Evolutionary conservation across 306 rosid genomes (phyloP).

Genomic region (Albizia julibrissin): DNA sequence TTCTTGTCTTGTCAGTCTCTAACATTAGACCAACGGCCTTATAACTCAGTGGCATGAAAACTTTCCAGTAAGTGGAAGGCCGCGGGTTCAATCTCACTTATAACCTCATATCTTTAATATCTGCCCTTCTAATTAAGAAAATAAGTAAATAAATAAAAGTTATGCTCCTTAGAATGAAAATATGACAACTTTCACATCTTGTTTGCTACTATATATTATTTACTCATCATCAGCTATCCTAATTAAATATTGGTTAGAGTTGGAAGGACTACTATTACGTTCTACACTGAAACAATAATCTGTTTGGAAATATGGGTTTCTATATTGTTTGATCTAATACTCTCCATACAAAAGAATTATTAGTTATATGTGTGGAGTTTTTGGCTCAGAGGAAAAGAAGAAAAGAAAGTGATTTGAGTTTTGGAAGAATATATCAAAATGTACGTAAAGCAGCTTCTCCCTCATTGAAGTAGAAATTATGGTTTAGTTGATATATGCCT

Average conservation of each 20-base stretch:
- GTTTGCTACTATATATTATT: background rate
- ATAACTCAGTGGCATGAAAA: too few species aligned
- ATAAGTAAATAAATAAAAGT: background rate
- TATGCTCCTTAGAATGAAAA: too few species aligned
- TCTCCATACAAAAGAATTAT: background rate
- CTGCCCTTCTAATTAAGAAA: too few species aligned
- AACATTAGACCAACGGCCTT: too few species aligned
- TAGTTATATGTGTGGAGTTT: background rate
- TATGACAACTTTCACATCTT: too few species aligned
- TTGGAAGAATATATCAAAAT: conserved; percentile 14
- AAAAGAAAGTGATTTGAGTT: too few species aligned
- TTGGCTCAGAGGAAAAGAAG: background rate
- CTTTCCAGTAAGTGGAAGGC: too few species aligned
- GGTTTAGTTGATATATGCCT: conserved; percentile 12
- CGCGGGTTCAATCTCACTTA: too few species aligned
- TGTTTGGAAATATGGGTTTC: too few species aligned
- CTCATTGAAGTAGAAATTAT: conserved; percentile 11
- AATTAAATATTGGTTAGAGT: background rate
- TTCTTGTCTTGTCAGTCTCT: background rate
- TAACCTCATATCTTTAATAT: too few species aligned
- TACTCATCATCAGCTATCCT: background rate
- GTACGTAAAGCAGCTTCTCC: conserved; percentile 23
- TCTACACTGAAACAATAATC: background rate
- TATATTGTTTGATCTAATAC: background rate
- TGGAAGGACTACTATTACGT: background rate